Conservation (phyloP, 2,329 filamentous ascomycete genomes). For the Neofusicoccum ribis region DNA sequence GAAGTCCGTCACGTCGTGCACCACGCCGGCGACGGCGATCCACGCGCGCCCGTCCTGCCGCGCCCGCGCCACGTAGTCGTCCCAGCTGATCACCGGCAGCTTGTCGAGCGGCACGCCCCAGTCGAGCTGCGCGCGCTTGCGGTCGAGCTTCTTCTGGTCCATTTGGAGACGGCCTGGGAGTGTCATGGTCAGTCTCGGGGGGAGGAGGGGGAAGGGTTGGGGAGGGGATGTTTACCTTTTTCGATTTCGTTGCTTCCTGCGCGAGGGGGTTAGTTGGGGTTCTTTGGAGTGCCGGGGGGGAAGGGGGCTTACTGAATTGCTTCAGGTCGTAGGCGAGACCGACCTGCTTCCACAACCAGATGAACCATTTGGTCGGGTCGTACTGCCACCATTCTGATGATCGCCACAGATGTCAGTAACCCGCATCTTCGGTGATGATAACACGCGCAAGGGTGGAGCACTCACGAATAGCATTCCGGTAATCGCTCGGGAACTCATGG, state of each 20-base stretch:
- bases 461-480: slow-evolving; percentile 75
- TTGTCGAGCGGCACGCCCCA: slow-evolving; percentile 86
- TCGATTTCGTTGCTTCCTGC: too few species aligned
- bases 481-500: slow-evolving; percentile 91
- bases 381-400: slow-evolving; percentile 75
- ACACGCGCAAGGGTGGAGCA: too few species aligned
- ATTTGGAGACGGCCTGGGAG: slow-evolving; percentile 70
- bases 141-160: slow-evolving; percentile 88
- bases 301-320: slow-evolving; percentile 65
- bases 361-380: slow-evolving; percentile 83
- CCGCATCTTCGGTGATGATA: neutral
- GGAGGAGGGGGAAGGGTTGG: neutral
- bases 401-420: neutral
- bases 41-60: slow-evolving; percentile 73
- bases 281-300: neutral
- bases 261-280: neutral
- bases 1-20: slow-evolving; percentile 82
- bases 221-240: neutral
- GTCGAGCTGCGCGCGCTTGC: slow-evolving; percentile 78
- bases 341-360: slow-evolving; percentile 80
- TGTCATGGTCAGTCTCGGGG: neutral
- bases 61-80: slow-evolving; percentile 76
- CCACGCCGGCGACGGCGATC: slow-evolving; percentile 76
- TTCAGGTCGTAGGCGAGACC: slow-evolving; percentile 85
- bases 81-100: slow-evolving; percentile 82